phyloP scores from a whole-genome alignment of 2,329 filamentous ascomycete species.

The Apiospora aurea region DNA sequence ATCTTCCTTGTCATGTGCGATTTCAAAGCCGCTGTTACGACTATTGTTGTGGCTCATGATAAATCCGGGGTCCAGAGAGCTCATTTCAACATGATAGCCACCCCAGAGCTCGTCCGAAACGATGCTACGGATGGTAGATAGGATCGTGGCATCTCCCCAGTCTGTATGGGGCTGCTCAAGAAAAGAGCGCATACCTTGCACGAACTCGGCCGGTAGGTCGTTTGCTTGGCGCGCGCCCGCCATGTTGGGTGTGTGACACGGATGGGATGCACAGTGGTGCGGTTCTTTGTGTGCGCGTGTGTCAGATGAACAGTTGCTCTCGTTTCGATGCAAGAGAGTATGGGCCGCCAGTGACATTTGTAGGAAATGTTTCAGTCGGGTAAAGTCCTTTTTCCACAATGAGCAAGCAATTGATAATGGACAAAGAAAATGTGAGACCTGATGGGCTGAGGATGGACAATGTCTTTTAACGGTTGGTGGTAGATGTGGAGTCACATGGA shows the following conservation, averaged over 20 bases:
- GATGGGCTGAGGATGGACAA: background rate
- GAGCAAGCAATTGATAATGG: too few species aligned
- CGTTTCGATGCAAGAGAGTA: background rate
- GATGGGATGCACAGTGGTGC: background rate
- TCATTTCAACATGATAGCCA: background rate
- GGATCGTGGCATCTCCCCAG: background rate
- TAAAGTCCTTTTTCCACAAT: background rate
- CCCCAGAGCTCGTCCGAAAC: background rate
- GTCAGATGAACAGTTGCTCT: background rate
- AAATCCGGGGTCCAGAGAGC: background rate
- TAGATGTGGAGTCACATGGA: background rate
- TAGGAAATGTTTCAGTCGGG: background rate
- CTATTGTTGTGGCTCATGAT: background rate
- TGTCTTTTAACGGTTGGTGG: background rate
- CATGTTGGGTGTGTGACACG: background rate
- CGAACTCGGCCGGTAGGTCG: background rate
- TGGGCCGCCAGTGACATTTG: background rate
- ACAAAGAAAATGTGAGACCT: slow-evolving; percentile 7
- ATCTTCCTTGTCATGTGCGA: background rate
- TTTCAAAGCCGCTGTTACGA: background rate
- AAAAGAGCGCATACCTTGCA: background rate
- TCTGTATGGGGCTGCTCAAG: background rate
- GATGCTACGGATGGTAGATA: background rate
- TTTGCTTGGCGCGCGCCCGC: background rate
- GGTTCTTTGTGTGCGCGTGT: background rate